Base-by-base conservation (phyloP, 208 protist genomes). In the Trypanosoma scelopori region DNA sequence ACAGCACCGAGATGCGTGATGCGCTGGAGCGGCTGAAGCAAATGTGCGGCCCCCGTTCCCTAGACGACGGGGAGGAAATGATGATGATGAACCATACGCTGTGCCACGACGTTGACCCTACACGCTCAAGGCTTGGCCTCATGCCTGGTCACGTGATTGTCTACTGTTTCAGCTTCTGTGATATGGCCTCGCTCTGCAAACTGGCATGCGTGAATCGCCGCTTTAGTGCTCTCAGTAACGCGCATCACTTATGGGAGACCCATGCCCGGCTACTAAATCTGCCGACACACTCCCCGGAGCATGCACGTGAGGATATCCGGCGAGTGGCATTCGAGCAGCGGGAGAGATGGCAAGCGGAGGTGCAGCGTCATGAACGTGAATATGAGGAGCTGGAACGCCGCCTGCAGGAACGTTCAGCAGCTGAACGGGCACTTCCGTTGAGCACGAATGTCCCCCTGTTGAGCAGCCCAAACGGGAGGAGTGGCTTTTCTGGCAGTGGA, bases 51-150 rank as follows among this genome's bases (percentile, higher is more conserved):
- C 39, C 9, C 20, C 62, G 64, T 61, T 30, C 57, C 1, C 53
- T 81, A 6, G 45, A 81, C 45, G 76, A 68, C 20, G 76, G 45
- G 49, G 76, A 81, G 58, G 76, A 81, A 50, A 28, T 74, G 1
- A 11, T 25, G 20, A 58, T 32, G 23, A 56, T 79, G 67, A 15
- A 46, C 16, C 43, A 20, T 32, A 11, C 27, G 16, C 3, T 7
- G 4, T 20, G 20, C 30, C 5, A 20, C 41, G 18, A 22, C 11
- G 15, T 37, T 1, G 32, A 65, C 25, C 5, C 49, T 16, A 27
- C 50, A 0, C 16, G 18, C 7, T 32, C 55, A 12, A 55, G 47
- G 30, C 20, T 81, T 7, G 62, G 76, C 28, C 4, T 13, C 32
- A 39, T 78, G 13, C 56, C 77, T n/a, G 63, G 52, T 18, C 68